A percentile compares a stretch with the other conserved stretches of the same genome.
Evolutionary conservation across 176 grass and related monocot species (phyloP).

Genomic region (Alloteropsis semialata): DNA sequence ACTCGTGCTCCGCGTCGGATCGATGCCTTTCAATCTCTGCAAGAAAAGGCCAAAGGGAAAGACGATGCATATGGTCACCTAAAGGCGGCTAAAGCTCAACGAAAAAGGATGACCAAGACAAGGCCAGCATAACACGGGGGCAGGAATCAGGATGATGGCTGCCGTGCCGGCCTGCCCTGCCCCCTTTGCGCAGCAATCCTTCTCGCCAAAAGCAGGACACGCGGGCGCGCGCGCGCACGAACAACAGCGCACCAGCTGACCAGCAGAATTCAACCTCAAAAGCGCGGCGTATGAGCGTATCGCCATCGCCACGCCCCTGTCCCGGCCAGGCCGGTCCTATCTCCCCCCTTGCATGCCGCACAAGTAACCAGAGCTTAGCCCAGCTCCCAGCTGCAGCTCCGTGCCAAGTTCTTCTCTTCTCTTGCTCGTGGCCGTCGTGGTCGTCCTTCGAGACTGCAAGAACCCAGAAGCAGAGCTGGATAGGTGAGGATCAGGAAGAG

Average conservation of each 20-base stretch:
- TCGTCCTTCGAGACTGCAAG: not conserved
- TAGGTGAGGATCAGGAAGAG: too few species aligned
- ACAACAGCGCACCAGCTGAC: not conserved
- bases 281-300: not conserved
- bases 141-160: not conserved
- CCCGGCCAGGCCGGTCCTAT: not conserved
- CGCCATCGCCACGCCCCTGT: not conserved
- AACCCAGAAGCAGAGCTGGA: not conserved
- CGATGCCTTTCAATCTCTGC: not conserved
- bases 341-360: not conserved
- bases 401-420: not conserved
- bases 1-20: not conserved
- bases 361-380: not conserved
- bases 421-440: not conserved
- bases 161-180: not conserved
- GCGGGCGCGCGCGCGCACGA: not conserved
- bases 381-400: not conserved
- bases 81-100: not conserved
- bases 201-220: constrained; percentile 35
- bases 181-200: constrained; percentile 13
- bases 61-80: not conserved
- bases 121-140: not conserved
- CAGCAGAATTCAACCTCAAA: constrained; percentile 18
- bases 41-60: constrained; percentile 3
- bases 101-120: not conserved